A percentile compares a stretch with the other conserved stretches of the same genome.
Conservation (phyloP, 805 yeast genomes). For the Cyberlindnera lachancei region DNA sequence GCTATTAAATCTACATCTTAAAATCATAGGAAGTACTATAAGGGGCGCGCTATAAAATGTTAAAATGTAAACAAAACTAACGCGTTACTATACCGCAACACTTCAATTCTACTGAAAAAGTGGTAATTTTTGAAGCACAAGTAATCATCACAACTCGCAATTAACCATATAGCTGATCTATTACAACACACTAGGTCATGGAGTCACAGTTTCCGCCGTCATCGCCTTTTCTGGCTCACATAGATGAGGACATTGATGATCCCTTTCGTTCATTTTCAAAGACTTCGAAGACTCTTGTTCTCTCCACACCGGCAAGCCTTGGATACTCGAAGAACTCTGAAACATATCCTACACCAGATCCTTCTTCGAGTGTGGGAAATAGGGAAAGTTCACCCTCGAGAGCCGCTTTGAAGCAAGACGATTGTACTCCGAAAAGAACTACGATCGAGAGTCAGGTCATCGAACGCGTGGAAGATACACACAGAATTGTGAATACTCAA, state of each 20-base stretch:
- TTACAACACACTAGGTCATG: too few species aligned
- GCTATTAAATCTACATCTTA: too few species aligned
- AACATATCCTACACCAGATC: slow-evolving; percentile 63
- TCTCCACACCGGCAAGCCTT: slow-evolving; percentile 17
- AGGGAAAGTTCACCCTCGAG: slow-evolving; percentile 27
- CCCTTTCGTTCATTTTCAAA: slow-evolving; percentile 11
- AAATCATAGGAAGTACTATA: too few species aligned
- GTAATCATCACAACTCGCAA: too few species aligned
- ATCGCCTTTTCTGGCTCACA: slow-evolving; percentile 27
- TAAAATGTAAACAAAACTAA: too few species aligned
- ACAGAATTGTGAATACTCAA: background rate
- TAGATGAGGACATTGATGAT: slow-evolving; percentile 8
- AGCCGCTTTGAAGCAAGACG: too few species aligned
- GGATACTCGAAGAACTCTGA: slow-evolving; percentile 12
- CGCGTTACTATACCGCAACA: too few species aligned
- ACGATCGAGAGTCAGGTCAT: slow-evolving; percentile 1
- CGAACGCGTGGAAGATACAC: slow-evolving; percentile 3
- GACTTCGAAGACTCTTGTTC: slow-evolving; percentile 12
- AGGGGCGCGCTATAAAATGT: too few species aligned
- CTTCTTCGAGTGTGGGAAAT: slow-evolving; percentile 47
- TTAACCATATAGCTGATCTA: too few species aligned
- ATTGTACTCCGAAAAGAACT: slow-evolving; percentile 4
- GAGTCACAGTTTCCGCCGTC: slow-evolving; percentile 29
- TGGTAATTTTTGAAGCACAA: too few species aligned
- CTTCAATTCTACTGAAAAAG: too few species aligned